Base-by-base conservation (phyloP, 192 early-diverging fungal genomes). In the Coemansia sp. region DNA sequence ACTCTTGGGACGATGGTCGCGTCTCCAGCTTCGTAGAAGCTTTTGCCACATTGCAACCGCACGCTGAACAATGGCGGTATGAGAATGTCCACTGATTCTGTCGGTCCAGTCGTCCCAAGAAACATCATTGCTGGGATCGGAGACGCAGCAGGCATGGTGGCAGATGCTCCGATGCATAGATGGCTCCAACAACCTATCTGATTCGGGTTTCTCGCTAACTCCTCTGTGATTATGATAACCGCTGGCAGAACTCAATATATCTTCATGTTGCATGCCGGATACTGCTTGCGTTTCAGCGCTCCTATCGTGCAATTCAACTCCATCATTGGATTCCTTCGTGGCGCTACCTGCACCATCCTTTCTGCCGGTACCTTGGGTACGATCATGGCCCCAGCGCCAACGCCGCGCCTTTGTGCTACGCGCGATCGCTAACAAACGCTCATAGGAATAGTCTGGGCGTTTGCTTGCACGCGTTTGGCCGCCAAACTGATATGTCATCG, bases 101-200 rank as follows among this genome's bases (percentile, higher is more conserved):
- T 69, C 71, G 21, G 50, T 67, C 76, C 76, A 78, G 54, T 56
- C 60, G 24, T 24, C 16, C 76, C 76, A 78, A 16, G 18, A 38
- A 58, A 69, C 24, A 5, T 50, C 23, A 12, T 32, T 53, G 7
- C 57, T 26, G 24, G 56, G 48, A 22, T 69, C 44, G 10, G 34
- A 12, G 10, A 9, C 34, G 8, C 34, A 3, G 10, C 34, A 38
- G 6, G 34, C 10, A 38, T 38, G 34, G 8, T 38, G 10, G 34
- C 10, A 7, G 18, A 31, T 6, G 31, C 54, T 30, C 26, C 19
- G 26, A 10, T 8, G 54, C 54, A 23, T 2, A 1, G 56, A 30
- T 41, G 56, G 24, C 19, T 38, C 24, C 21, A 23, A 19, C 32
- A 22, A 31, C 10, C 7, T 18, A 38, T 41, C 56, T 27, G 23